phyloP scores from a whole-genome alignment of 805 yeast genomes.

The Candida nanaspora region DNA sequence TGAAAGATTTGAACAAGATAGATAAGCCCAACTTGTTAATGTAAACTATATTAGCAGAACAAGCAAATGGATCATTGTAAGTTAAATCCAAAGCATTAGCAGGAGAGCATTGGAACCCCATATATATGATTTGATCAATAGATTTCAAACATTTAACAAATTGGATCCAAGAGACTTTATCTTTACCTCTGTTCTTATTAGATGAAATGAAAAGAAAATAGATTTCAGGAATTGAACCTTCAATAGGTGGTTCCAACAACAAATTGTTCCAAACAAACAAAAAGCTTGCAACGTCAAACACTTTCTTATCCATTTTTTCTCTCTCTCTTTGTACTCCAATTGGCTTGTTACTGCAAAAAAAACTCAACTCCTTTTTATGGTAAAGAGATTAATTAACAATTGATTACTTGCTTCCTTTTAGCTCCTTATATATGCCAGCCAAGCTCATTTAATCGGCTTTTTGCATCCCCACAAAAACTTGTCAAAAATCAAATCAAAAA shows the following conservation, averaged over 20 bases:
- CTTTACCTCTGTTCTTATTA: conserved; percentile 22
- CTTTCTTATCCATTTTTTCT: conserved; percentile 14
- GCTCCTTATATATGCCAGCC: no score
- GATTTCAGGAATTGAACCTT: conserved; percentile 22
- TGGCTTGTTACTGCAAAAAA: no score
- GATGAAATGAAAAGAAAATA: conserved; percentile 26
- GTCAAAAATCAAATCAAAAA: no score
- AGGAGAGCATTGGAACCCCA: conserved; percentile 19
- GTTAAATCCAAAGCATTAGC: conserved; percentile 11
- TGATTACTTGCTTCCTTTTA: no score
- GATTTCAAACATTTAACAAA: conserved; percentile 19
- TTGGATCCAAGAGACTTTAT: conserved; percentile 27
- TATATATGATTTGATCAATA: conserved; percentile 15
- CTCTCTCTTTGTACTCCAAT: no score
- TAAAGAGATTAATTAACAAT: no score
- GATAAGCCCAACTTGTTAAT: conserved; percentile 22
- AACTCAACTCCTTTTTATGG: background rate
- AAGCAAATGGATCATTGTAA: conserved; percentile 23
- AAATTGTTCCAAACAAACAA: conserved; percentile 24
- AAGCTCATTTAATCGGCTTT: no score
- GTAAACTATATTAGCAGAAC: conserved; percentile 15
- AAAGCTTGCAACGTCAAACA: conserved; percentile 22
- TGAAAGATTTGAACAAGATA: conserved; percentile 3
- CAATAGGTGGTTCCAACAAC: conserved; percentile 22
- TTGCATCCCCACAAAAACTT: no score